These are phyloP conservation scores for Wickerhamiella azymoides DNA, from an alignment of 805 yeast genomes.

Conservation along the genomic window DNA sequence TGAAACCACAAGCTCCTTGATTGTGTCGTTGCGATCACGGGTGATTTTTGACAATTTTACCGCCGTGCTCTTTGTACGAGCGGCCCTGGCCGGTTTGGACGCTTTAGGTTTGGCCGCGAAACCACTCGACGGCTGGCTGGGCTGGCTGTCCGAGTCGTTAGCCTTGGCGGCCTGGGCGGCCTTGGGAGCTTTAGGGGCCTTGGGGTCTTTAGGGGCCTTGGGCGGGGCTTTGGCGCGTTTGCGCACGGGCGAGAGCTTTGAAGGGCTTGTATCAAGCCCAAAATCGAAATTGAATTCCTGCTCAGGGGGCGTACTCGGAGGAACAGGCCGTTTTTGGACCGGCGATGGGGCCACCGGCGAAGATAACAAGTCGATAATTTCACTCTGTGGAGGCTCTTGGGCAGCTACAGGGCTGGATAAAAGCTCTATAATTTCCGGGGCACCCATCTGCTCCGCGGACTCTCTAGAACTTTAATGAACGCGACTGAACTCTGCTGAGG, in stretches of 20 bases:
- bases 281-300: not conserved
- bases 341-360: not conserved
- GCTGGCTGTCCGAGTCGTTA: not conserved
- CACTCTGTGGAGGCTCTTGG: not conserved
- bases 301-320: not conserved
- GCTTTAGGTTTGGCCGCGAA: not conserved
- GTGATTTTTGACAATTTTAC: not conserved
- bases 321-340: not conserved
- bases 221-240: too few relatives aligned
- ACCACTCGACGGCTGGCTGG: too few relatives aligned
- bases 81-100: too few relatives aligned
- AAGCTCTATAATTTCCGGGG: not conserved
- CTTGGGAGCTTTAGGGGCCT: too few relatives aligned
- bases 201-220: too few relatives aligned
- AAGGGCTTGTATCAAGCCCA: not conserved
- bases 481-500: too few relatives aligned
- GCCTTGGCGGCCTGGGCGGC: too few relatives aligned
- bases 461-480: not conserved
- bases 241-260: not conserved
- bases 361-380: not conserved
- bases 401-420: not conserved
- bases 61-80: not conserved
- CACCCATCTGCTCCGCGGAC: not conserved
- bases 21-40: not conserved
- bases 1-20: slow-evolving; percentile 1